Evolutionary conservation across 2,329 filamentous ascomycete species (phyloP).

Genomic region (Chaetomium strumarium): DNA sequence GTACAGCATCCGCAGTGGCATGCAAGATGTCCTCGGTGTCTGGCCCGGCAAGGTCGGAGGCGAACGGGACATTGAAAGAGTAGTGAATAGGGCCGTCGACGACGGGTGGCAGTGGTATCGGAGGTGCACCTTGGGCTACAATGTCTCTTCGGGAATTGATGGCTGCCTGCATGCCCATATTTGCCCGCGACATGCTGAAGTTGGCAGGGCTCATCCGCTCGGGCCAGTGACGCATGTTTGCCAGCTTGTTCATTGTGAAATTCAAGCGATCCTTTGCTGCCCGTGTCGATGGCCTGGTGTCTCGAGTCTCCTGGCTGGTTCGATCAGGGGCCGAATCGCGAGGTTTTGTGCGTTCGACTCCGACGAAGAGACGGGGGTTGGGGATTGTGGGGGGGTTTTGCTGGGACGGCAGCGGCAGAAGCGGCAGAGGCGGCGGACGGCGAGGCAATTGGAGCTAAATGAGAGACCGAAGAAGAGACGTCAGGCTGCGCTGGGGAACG

Average conservation of each 20-base stretch:
- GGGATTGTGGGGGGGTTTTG: not conserved
- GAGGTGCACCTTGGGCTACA: slow-evolving; percentile 44
- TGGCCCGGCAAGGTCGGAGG: slow-evolving; percentile 84
- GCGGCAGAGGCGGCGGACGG: slow-evolving; percentile 12
- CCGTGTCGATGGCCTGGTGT: slow-evolving; percentile 6
- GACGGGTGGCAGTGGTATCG: slow-evolving; percentile 61
- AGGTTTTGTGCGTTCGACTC: not conserved
- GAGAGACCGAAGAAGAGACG: slow-evolving; percentile 24
- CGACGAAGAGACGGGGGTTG: not conserved
- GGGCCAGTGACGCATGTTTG: slow-evolving; percentile 67
- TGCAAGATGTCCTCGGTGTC: slow-evolving; percentile 93
- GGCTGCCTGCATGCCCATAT: slow-evolving; percentile 46
- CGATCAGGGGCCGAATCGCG: not conserved
- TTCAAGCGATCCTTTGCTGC: not conserved
- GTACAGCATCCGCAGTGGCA: slow-evolving; percentile 78
- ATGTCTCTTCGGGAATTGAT: slow-evolving; percentile 55
- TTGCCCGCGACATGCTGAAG: slow-evolving; percentile 57
- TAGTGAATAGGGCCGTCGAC: slow-evolving; percentile 79
- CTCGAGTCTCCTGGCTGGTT: not conserved
- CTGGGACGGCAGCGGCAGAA: slow-evolving; percentile 8
- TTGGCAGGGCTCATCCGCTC: slow-evolving; percentile 60
- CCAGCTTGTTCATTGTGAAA: slow-evolving; percentile 62
- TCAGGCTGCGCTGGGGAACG: slow-evolving; percentile 18
- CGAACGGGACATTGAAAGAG: slow-evolving; percentile 96
- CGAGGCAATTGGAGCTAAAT: slow-evolving; percentile 23